Conservation (phyloP, 2,329 filamentous ascomycete genomes). For the Sclerotiophoma versabilis region DNA sequence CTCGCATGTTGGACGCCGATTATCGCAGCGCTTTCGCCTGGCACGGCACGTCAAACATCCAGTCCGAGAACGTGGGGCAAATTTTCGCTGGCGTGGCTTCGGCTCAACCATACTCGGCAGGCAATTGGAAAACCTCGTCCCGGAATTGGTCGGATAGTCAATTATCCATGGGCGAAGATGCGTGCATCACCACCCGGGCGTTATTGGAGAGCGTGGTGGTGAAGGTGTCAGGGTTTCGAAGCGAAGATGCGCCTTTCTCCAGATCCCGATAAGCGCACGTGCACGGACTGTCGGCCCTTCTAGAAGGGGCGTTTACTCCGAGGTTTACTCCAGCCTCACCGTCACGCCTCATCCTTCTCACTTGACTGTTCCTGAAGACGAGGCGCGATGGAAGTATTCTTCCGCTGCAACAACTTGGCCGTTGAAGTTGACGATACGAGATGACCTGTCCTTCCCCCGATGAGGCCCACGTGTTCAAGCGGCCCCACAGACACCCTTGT, state of each 20-base stretch:
- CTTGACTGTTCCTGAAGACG: not conserved
- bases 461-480: constrained; percentile 26
- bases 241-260: constrained; percentile 11
- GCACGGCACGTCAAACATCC: constrained; percentile 47
- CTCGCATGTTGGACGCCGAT: constrained; percentile 41
- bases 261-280: constrained; percentile 18
- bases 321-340: constrained; percentile 3
- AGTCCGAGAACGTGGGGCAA: constrained; percentile 46
- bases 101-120: constrained; percentile 41
- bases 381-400: constrained; percentile 5
- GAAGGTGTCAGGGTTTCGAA: constrained; percentile 8
- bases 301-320: constrained; percentile 4
- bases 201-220: constrained; percentile 12
- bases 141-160: constrained; percentile 18
- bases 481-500: constrained; percentile 19
- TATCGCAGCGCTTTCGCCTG: constrained; percentile 46
- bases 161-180: constrained; percentile 14
- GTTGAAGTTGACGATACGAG: constrained; percentile 1
- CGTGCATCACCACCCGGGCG: constrained; percentile 6
- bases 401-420: not conserved
- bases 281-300: constrained; percentile 13
- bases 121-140: constrained; percentile 11
- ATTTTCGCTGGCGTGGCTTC: constrained; percentile 45
- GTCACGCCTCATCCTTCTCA: not conserved
- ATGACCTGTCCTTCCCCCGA: constrained; percentile 16